Evolutionary conservation across 2,329 filamentous ascomycete genomes (phyloP).

Genomic region (Stachybotrys echinatus): DNA sequence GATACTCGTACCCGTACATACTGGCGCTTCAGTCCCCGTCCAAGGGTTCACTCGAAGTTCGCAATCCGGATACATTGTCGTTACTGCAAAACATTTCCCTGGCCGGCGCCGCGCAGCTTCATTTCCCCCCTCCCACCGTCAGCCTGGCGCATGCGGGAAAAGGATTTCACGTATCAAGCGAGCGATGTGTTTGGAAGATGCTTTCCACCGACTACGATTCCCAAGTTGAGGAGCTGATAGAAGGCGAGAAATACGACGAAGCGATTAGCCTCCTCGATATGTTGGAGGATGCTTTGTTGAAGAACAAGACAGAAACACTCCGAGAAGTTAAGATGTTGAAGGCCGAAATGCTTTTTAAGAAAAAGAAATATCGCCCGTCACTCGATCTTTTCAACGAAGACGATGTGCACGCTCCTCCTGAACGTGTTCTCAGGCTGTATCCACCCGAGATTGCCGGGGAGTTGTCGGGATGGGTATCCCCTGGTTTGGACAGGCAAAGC

Average conservation of each 20-base stretch:
- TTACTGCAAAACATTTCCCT: slow-evolving; percentile 80
- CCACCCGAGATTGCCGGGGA: slow-evolving; percentile 80
- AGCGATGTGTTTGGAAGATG: slow-evolving; percentile 94
- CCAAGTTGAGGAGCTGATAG: slow-evolving; percentile 78
- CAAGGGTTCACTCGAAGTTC: slow-evolving; percentile 81
- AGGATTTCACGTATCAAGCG: slow-evolving; percentile 89
- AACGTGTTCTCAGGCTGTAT: slow-evolving; percentile 80
- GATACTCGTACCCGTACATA: slow-evolving; percentile 96
- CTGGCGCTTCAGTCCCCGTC: slow-evolving; percentile 77
- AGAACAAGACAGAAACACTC: slow-evolving; percentile 74
- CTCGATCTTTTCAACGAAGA: slow-evolving; percentile 83
- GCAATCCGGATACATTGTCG: slow-evolving; percentile 89
- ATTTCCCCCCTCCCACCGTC: slow-evolving; percentile 88
- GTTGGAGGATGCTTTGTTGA: slow-evolving; percentile 86
- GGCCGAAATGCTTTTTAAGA: slow-evolving; percentile 75
- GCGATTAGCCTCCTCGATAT: slow-evolving; percentile 84
- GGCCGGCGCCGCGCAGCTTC: slow-evolving; percentile 75
- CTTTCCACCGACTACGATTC: slow-evolving; percentile 84
- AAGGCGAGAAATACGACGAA: slow-evolving; percentile 74
- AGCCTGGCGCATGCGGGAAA: slow-evolving; percentile 96
- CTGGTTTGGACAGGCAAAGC: slow-evolving; percentile 29
- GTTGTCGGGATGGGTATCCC: slow-evolving; percentile 51
- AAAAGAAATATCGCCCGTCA: slow-evolving; percentile 77
- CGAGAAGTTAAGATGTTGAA: slow-evolving; percentile 89
- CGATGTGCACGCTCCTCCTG: slow-evolving; percentile 82